A percentile compares a stretch with the other conserved stretches of the same genome.
Conservation (phyloP, 495 filamentous ascomycete genomes). For the Platismatia glauca region DNA sequence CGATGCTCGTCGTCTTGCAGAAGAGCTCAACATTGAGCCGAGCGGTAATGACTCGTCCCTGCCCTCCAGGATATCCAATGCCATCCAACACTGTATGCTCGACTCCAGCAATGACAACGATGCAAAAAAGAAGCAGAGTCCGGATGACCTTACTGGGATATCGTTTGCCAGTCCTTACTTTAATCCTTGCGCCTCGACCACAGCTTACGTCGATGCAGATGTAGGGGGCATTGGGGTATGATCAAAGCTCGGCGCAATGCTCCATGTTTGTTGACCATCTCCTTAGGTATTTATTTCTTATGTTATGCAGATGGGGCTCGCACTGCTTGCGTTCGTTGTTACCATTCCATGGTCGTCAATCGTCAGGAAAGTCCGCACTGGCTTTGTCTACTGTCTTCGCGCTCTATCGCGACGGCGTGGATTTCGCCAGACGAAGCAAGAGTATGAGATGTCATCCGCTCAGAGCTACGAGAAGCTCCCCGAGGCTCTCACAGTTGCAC, state of each 20-base stretch:
- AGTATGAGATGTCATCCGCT: background rate
- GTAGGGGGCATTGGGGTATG: background rate
- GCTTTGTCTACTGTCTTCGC: background rate
- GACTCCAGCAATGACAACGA: background rate
- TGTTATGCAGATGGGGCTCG: constrained; percentile 19
- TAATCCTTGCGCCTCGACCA: background rate
- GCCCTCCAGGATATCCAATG: background rate
- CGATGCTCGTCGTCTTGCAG: background rate
- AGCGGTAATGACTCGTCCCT: background rate
- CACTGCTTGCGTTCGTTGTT: constrained; percentile 9
- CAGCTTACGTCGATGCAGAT: background rate
- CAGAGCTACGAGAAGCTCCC: background rate
- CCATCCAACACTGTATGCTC: background rate
- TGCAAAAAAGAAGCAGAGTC: background rate
- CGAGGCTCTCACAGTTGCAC: constrained; percentile 3
- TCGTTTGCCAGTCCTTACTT: background rate
- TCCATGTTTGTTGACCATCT: background rate
- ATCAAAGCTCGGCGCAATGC: background rate
- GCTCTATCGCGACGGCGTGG: background rate
- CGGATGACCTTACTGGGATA: background rate
- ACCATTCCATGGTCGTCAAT: constrained; percentile 10
- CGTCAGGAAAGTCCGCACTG: background rate
- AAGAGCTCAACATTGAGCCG: background rate
- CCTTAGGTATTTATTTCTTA: constrained; percentile 18
- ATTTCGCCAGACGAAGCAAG: background rate